phyloP scores from a whole-genome alignment of 1,139 yeast genomes.

The Protomyces lactucae-debilis region DNA sequence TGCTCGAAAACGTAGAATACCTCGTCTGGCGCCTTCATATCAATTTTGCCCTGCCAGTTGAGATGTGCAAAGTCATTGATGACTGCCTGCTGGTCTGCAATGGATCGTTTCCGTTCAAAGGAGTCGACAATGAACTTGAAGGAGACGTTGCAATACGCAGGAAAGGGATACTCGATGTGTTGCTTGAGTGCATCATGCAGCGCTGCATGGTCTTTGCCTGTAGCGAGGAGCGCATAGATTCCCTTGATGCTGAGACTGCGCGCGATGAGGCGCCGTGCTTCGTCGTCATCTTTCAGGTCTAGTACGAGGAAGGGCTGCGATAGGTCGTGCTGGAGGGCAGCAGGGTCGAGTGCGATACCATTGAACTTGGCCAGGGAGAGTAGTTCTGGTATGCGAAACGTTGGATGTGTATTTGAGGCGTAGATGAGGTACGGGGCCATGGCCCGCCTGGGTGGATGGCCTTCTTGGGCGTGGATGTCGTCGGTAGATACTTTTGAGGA shows the following conservation, averaged over 20 bases:
- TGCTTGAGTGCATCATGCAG: constrained; percentile 55
- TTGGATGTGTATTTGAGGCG: constrained; percentile 77
- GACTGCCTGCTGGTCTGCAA: constrained; percentile 52
- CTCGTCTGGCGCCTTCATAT: constrained; percentile 73
- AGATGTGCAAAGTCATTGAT: constrained; percentile 71
- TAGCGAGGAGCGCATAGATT: constrained; percentile 82
- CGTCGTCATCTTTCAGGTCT: constrained; percentile 56
- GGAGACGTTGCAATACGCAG: constrained; percentile 44
- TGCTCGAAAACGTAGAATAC: constrained; percentile 70
- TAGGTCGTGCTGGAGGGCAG: constrained; percentile 49
- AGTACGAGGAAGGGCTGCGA: constrained; percentile 66
- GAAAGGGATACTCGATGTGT: constrained; percentile 33
- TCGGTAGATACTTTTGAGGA: too few species aligned
- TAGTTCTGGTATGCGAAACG: constrained; percentile 74
- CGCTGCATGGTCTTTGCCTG: constrained; percentile 52
- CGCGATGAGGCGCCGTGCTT: constrained; percentile 58
- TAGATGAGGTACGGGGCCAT: constrained; percentile 53
- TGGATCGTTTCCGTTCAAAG: constrained; percentile 62
- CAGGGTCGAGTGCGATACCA: constrained; percentile 55
- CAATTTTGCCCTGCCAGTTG: constrained; percentile 69
- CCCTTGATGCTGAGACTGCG: constrained; percentile 70
- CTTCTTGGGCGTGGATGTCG: too few species aligned
- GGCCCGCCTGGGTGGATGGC: background rate
- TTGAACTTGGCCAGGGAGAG: constrained; percentile 72
- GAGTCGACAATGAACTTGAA: constrained; percentile 81